Base-by-base conservation (phyloP, 768 basidiomycete species). In the Suillus discolor region DNA sequence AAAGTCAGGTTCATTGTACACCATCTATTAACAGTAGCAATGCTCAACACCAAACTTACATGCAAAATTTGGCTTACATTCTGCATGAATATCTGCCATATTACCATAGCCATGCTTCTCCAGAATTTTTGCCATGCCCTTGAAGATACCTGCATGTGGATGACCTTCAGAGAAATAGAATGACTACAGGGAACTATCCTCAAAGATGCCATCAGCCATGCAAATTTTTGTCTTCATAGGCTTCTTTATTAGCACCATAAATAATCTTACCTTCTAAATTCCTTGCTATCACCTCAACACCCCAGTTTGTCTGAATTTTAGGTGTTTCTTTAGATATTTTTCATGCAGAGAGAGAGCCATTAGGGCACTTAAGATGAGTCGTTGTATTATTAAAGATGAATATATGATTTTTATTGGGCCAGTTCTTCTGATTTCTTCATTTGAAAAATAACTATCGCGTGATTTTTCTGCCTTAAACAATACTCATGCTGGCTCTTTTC, bases 1-100 rank as follows among this genome's bases (percentile, higher is more conserved):
- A 69, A 84, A 85, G 66, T 85, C 82, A 8, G 78, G 79, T 60
- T 84, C 68, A 53, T 76, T 77, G 71, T 71, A 82, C 1, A 84
- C 76, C 3, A 80, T 65, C 6, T 75, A 61, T 1, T 75, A 72
- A 61, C 72, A 76, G 69, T 80, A 82, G 68, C 80, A 81, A 36
- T 66, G 15, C 12, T 34, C 6, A 4, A 42, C 34, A 25, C 28
- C 45, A 23, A 20, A 23, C 38, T 38, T 23, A 57, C 71, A 72
- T 39, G 62, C 45, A 64, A 72, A 72, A 16, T 60, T 62, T 16
- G 15, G 38, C 41, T 13, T 41, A 45, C 72, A 71, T 57, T 69
- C 57, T 25, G 67, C 64, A 51, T 25, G 28, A 11, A 66, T 5
- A 9, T 64, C 41, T 11, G 44, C 16, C 20, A 28, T 44, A 38